These are phyloP conservation scores for Pythium phragmiticola DNA, from an alignment of 352 stramenopile genomes.

Conservation along the genomic window DNA sequence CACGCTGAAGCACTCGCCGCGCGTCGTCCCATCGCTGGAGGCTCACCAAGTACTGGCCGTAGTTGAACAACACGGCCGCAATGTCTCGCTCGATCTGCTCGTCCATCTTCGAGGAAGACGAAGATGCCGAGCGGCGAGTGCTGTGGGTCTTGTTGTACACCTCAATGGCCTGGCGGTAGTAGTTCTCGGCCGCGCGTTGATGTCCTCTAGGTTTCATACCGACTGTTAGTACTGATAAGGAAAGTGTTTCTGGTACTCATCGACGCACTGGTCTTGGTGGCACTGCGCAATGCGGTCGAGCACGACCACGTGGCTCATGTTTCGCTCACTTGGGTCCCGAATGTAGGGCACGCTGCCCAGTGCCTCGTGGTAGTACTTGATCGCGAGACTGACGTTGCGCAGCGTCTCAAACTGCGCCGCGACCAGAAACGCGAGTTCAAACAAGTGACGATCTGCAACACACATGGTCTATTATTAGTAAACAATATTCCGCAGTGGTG, in stretches of 20 bases:
- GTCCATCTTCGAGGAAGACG: neutral
- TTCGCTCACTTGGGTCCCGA: conserved; percentile 29
- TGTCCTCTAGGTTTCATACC: conserved; percentile 26
- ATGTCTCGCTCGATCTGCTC: conserved; percentile 33
- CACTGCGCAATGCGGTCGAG: conserved; percentile 78
- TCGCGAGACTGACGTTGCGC: conserved; percentile 37
- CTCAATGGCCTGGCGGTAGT: conserved; percentile 39
- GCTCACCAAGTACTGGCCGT: conserved; percentile 32
- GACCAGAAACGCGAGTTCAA: conserved; percentile 74
- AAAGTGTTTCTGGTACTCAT: neutral
- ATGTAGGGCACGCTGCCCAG: conserved; percentile 48
- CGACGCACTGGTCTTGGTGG: conserved; percentile 59
- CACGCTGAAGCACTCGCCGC: conserved; percentile 11
- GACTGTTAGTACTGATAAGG: neutral
- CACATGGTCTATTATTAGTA: neutral
- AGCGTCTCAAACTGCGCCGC: conserved; percentile 74
- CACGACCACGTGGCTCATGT: conserved; percentile 58
- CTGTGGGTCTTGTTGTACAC: conserved; percentile 26
- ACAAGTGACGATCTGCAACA: conserved; percentile 67
- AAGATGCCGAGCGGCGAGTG: neutral
- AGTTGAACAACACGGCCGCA: conserved; percentile 34
- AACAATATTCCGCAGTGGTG: neutral
- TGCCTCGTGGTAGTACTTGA: conserved; percentile 70
- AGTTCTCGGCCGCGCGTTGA: conserved; percentile 36
- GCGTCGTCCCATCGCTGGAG: conserved; percentile 33